Percentiles rank a stretch among this genome's conserved stretches.
Evolutionary conservation across 2,329 filamentous ascomycete species (phyloP).

Genomic region (Diplodia intermedia): DNA sequence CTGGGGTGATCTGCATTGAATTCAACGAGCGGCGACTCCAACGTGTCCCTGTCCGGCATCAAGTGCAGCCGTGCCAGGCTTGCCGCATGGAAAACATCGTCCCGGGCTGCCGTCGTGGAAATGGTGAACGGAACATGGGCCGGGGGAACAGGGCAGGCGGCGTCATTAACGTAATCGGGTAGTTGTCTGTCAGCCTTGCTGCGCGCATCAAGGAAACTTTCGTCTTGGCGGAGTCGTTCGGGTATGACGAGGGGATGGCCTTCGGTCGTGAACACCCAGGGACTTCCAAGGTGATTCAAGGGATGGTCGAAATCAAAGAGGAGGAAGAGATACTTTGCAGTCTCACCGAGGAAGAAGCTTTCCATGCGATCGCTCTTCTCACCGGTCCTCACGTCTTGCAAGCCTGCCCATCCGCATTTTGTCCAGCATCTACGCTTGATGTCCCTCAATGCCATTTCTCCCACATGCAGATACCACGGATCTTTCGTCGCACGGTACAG

Average conservation of each 20-base stretch:
- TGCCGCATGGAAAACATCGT: conserved; percentile 87
- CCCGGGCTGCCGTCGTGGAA: conserved; percentile 78
- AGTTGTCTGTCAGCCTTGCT: conserved; percentile 8
- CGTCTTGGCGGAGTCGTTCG: conserved; percentile 42
- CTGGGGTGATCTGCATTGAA: conserved; percentile 63
- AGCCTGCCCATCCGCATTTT: conserved; percentile 88
- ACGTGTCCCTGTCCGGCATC: conserved; percentile 65
- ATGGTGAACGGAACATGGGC: conserved; percentile 69
- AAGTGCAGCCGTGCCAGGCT: conserved; percentile 82
- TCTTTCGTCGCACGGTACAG: conserved; percentile 93
- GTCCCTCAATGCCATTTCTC: conserved; percentile 92
- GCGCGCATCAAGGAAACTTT: conserved; percentile 26
- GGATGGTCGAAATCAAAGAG: conserved; percentile 87
- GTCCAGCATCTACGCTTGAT: conserved; percentile 89
- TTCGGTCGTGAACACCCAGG: conserved; percentile 95
- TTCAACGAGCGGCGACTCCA: conserved; percentile 63
- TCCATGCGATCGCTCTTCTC: conserved; percentile 96
- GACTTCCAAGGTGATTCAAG: conserved; percentile 82
- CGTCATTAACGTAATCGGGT: conserved; percentile 25
- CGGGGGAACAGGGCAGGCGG: conserved; percentile 72
- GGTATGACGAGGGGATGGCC: conserved; percentile 92
- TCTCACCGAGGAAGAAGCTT: conserved; percentile 97
- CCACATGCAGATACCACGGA: conserved; percentile 94
- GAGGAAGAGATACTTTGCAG: conserved; percentile 92
- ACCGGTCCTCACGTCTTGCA: conserved; percentile 67